Conservation (phyloP, 352 stramenopile species). For the Pythium aquatile region DNA sequence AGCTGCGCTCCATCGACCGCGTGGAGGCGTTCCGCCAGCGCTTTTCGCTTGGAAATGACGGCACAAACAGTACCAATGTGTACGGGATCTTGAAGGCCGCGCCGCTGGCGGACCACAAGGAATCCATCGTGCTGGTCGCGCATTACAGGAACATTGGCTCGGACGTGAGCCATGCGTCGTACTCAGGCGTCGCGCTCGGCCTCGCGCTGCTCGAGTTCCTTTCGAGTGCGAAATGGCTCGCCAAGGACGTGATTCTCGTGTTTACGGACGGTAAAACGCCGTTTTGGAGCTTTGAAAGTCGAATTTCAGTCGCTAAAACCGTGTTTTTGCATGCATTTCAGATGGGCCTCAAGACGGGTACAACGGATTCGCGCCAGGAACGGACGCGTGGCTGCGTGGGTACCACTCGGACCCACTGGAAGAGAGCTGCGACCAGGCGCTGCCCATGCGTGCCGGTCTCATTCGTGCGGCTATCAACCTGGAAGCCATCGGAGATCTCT, state of each 20-base stretch:
- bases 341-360: slow-evolving; percentile 60
- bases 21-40: slow-evolving; percentile 59
- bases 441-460: slow-evolving; percentile 70
- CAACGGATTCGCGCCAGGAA: slow-evolving; percentile 59
- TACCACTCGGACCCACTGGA: slow-evolving; percentile 64
- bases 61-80: slow-evolving; percentile 48
- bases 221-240: slow-evolving; percentile 63
- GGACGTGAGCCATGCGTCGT: slow-evolving; percentile 29
- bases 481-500: slow-evolving; percentile 44
- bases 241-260: slow-evolving; percentile 81
- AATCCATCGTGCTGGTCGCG: slow-evolving; percentile 68
- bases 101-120: slow-evolving; percentile 72
- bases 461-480: slow-evolving; percentile 77
- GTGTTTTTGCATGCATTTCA: slow-evolving; percentile 22
- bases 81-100: slow-evolving; percentile 81
- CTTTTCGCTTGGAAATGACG: slow-evolving; percentile 30
- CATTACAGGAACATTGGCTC: slow-evolving; percentile 64
- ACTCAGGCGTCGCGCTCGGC: slow-evolving; percentile 57
- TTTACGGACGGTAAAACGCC: slow-evolving; percentile 53
- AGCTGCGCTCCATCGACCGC: slow-evolving; percentile 50
- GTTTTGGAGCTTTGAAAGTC: neutral
- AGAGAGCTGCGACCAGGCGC: slow-evolving; percentile 20
- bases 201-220: slow-evolving; percentile 65
- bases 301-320: neutral
- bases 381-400: slow-evolving; percentile 65